These are phyloP conservation scores for Pilaira anomala DNA, from an alignment of 192 early-diverging fungal genomes.

Conservation along the genomic window DNA sequence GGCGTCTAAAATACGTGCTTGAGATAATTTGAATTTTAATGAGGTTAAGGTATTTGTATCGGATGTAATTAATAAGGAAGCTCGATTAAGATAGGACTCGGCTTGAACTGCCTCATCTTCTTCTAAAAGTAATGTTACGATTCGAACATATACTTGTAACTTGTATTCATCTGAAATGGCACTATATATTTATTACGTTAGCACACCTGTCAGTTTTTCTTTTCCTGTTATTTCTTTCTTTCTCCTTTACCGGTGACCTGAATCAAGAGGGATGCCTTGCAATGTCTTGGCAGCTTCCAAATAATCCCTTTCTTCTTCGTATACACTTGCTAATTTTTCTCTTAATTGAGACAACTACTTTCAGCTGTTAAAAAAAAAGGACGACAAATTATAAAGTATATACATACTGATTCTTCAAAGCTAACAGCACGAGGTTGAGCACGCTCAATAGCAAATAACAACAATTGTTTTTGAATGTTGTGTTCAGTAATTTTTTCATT, in stretches of 20 bases:
- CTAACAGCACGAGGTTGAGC: conserved; percentile 73
- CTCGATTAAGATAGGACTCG: conserved; percentile 81
- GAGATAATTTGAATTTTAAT: conserved; percentile 74
- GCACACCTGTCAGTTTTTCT: background rate
- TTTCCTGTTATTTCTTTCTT: background rate
- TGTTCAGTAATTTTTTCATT: conserved; percentile 43
- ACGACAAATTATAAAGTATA: background rate
- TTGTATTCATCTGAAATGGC: conserved; percentile 64
- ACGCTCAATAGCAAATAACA: conserved; percentile 64
- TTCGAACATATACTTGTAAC: conserved; percentile 78
- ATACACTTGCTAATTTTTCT: conserved; percentile 70
- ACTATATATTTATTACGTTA: conserved; percentile 23
- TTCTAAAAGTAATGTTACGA: conserved; percentile 81
- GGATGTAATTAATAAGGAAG: conserved; percentile 60
- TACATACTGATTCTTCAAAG: conserved; percentile 76
- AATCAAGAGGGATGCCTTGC: conserved; percentile 88
- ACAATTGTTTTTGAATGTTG: conserved; percentile 52
- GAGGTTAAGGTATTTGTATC: conserved; percentile 49
- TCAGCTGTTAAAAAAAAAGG: background rate
- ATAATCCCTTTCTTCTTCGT: conserved; percentile 74
- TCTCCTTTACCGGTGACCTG: conserved; percentile 64
- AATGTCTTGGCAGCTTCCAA: conserved; percentile 82
- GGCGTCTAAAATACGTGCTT: conserved; percentile 81
- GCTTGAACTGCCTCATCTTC: conserved; percentile 81
- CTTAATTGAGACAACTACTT: conserved; percentile 66